Evolutionary conservation across 129 eudicot species (phyloP), one percentile per base, ranked within the genome.

Genomic region (Saposhnikovia divaricata): DNA sequence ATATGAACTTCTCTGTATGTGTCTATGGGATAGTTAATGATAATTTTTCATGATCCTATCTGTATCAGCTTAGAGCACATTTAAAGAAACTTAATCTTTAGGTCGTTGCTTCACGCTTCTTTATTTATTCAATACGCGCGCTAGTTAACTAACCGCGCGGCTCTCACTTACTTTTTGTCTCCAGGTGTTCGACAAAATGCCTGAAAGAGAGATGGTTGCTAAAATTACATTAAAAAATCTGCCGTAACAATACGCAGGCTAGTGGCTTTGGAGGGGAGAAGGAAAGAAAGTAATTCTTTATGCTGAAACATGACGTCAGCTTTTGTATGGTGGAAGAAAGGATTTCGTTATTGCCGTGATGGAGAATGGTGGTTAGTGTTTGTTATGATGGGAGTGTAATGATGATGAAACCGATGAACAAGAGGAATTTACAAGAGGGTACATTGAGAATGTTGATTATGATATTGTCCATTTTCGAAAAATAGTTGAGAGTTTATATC

Each of bases 131-230:
- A 34, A 34, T 34, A 34, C 37, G 37, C 37, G 37, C 37, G 37
- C 37, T 34, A 34, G 37, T 2, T 34, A 34, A 34, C 37, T 34
- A 34, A 34, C 37, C 37, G 37, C 2, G 37, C 37, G 37, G 37
- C 37, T 34, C 37, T 34, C 37, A 34, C 1, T 34, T 34, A 34
- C 15, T 46, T 46, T 12, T 46, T 7, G 9, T 34, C 85, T 4
- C 79, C 66, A 85, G 23, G 16, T 87, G 96, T 85, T 92, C 79
- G 97, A 92, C 84, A 92, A 87, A 90, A 93, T 90, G 93, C 93
- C 96, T 87, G 95, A 90, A 79, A 88, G 69, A 61, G 69, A 28
- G 86, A 88, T 92, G 96, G 51, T 87, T 76, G 80, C 96, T 4
- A 77, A 72, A 42, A 43, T 71, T 39, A 43, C 82, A 25, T 80